Conservation (phyloP, 768 basidiomycete species). For the Tricholoma terreum region DNA sequence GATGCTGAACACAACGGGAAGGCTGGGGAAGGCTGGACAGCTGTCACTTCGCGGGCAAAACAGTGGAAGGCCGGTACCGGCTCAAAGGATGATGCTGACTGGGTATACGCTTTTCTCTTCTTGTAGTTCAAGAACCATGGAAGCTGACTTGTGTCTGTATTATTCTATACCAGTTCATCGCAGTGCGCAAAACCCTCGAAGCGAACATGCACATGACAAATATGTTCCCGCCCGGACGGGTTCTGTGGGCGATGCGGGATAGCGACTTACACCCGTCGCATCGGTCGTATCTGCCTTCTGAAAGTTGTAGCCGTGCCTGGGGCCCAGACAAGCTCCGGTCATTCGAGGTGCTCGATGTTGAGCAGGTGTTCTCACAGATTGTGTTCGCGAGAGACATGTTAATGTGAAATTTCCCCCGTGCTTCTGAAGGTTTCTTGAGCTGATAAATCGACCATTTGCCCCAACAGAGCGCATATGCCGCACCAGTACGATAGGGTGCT, state of each 20-base stretch:
- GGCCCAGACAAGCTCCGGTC: slow-evolving; percentile 57
- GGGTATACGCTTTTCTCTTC: slow-evolving; percentile 35
- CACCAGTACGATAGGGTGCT: slow-evolving; percentile 77
- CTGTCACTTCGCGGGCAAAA: slow-evolving; percentile 47
- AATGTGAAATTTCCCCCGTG: slow-evolving; percentile 43
- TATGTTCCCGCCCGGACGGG: slow-evolving; percentile 74
- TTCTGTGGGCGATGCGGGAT: slow-evolving; percentile 78
- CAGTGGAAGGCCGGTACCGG: slow-evolving; percentile 59
- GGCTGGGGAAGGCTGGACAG: slow-evolving; percentile 53
- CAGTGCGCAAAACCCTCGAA: slow-evolving; percentile 79
- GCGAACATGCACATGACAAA: slow-evolving; percentile 76
- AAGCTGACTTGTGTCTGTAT: neutral
- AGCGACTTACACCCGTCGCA: slow-evolving; percentile 63
- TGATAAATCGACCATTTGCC: neutral
- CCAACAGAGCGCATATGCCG: slow-evolving; percentile 65
- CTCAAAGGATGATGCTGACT: slow-evolving; percentile 50
- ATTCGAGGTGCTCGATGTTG: slow-evolving; percentile 75
- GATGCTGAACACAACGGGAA: slow-evolving; percentile 51
- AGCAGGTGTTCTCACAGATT: slow-evolving; percentile 76
- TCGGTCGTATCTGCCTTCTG: slow-evolving; percentile 27
- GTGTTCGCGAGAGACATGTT: slow-evolving; percentile 84
- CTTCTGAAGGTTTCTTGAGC: slow-evolving; percentile 5
- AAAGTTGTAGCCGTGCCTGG: slow-evolving; percentile 15
- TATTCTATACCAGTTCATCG: slow-evolving; percentile 61
- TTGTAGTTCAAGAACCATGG: slow-evolving; percentile 1